These are phyloP conservation scores for Penicillium longicatenatum DNA, from an alignment of 495 filamentous ascomycete species.

Conservation along the genomic window DNA sequence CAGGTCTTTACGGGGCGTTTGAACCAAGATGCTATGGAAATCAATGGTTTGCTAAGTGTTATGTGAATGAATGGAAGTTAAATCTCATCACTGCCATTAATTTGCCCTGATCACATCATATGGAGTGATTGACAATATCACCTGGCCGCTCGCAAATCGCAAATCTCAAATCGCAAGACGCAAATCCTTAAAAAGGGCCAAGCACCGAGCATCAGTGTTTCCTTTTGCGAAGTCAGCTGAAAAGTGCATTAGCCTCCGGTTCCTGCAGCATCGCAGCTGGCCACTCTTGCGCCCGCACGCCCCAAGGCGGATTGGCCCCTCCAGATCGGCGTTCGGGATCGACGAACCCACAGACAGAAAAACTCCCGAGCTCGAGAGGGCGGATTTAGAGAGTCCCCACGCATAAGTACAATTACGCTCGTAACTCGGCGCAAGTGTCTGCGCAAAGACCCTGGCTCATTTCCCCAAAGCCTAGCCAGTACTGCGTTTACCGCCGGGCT, in stretches of 20 bases:
- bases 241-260: conserved; percentile 32
- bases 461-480: conserved; percentile 5
- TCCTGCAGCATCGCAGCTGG: conserved; percentile 27
- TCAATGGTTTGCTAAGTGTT: conserved; percentile 11
- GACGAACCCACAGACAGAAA: conserved; percentile 17
- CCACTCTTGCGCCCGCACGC: conserved; percentile 21
- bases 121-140: too few relatives aligned
- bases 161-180: not conserved
- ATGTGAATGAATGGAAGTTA: not conserved
- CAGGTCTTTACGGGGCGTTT: conserved; percentile 27
- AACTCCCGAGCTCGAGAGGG: not conserved
- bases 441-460: conserved; percentile 11
- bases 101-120: not conserved
- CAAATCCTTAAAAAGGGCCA: not conserved
- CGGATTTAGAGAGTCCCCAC: not conserved
- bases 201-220: not conserved
- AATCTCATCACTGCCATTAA: not conserved
- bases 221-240: conserved; percentile 26
- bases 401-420: not conserved
- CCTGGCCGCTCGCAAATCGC: too few relatives aligned
- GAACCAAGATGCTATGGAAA: conserved; percentile 20
- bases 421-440: not conserved
- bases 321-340: conserved; percentile 26
- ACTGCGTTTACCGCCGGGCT: conserved; percentile 20
- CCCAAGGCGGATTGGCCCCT: conserved; percentile 12